Conservation (phyloP, 2,329 filamentous ascomycete genomes). For the Sclerotinia glacialis region DNA sequence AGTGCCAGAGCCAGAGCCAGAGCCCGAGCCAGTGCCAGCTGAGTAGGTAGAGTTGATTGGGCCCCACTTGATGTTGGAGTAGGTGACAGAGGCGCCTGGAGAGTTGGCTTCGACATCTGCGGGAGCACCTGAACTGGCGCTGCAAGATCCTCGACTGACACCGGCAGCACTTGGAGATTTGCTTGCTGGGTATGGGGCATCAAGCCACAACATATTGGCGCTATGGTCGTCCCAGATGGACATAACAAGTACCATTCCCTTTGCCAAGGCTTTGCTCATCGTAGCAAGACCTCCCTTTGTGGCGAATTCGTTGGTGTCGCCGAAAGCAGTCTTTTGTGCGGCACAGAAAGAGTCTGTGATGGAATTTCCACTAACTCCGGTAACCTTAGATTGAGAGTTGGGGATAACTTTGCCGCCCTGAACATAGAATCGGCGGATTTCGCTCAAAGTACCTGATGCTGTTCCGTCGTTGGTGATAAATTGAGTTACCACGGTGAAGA, state of each 20-base stretch:
- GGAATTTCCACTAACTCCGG: slow-evolving; percentile 49
- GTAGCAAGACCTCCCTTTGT: slow-evolving; percentile 53
- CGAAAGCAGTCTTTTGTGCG: slow-evolving; percentile 54
- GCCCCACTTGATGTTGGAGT: slow-evolving; percentile 41
- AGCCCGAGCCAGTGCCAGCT: slow-evolving; percentile 8
- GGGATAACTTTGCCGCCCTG: slow-evolving; percentile 53
- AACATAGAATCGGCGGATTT: slow-evolving; percentile 57
- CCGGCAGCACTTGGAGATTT: slow-evolving; percentile 46
- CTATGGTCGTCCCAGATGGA: slow-evolving; percentile 57
- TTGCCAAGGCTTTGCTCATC: slow-evolving; percentile 54
- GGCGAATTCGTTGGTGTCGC: slow-evolving; percentile 53
- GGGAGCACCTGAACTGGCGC: slow-evolving; percentile 51
- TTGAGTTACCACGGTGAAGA: slow-evolving; percentile 58
- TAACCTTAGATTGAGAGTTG: slow-evolving; percentile 48
- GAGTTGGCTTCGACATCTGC: slow-evolving; percentile 47
- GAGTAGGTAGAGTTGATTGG: slow-evolving; percentile 38
- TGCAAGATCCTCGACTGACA: slow-evolving; percentile 54
- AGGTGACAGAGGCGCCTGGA: slow-evolving; percentile 47
- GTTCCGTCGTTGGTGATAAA: slow-evolving; percentile 54
- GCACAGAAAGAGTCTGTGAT: slow-evolving; percentile 59
- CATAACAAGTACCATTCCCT: slow-evolving; percentile 63
- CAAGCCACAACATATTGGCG: slow-evolving; percentile 72
- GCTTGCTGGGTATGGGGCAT: slow-evolving; percentile 60
- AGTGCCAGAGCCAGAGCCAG: not conserved
- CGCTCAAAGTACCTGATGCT: slow-evolving; percentile 49